phyloP scores from a whole-genome alignment of 2,329 filamentous ascomycete genomes.

The Cladosporium sp. region DNA sequence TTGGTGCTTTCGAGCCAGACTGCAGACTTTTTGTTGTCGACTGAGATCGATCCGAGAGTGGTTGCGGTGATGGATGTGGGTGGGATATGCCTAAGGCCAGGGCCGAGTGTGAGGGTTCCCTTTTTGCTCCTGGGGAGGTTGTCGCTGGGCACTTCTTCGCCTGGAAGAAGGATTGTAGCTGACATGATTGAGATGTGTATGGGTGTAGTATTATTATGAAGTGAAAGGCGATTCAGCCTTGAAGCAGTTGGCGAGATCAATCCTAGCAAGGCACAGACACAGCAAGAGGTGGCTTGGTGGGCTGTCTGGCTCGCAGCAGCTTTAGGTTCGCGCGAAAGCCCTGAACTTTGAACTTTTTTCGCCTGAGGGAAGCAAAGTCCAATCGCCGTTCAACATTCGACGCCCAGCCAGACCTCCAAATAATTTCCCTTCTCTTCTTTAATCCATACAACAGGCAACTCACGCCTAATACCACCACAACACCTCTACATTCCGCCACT shows the following conservation, averaged over 20 bases:
- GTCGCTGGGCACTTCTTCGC: slow-evolving; percentile 65
- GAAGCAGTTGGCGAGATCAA: background rate
- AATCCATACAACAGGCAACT: background rate
- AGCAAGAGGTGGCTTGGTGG: too few relatives aligned
- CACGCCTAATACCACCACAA: slow-evolving; percentile 1
- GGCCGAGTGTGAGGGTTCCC: slow-evolving; percentile 70
- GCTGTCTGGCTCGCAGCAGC: too few relatives aligned
- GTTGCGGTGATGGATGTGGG: slow-evolving; percentile 68
- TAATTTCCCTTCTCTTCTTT: background rate
- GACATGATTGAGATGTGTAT: slow-evolving; percentile 2
- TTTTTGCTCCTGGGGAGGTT: slow-evolving; percentile 64
- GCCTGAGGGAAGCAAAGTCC: too few relatives aligned
- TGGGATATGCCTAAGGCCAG: slow-evolving; percentile 76
- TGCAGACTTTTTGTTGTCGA: slow-evolving; percentile 69
- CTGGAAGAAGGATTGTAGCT: slow-evolving; percentile 68
- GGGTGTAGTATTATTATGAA: too few relatives aligned
- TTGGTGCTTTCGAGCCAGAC: slow-evolving; percentile 68
- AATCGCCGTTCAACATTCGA: background rate
- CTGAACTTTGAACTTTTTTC: background rate
- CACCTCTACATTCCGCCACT: background rate
- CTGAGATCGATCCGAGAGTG: slow-evolving; percentile 62
- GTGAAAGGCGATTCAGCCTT: too few relatives aligned
- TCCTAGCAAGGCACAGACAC: too few relatives aligned
- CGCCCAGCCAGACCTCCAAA: background rate
- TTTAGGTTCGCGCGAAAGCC: background rate